Base-by-base conservation (phyloP, 345 rosid species). In the Brassica cretica region DNA sequence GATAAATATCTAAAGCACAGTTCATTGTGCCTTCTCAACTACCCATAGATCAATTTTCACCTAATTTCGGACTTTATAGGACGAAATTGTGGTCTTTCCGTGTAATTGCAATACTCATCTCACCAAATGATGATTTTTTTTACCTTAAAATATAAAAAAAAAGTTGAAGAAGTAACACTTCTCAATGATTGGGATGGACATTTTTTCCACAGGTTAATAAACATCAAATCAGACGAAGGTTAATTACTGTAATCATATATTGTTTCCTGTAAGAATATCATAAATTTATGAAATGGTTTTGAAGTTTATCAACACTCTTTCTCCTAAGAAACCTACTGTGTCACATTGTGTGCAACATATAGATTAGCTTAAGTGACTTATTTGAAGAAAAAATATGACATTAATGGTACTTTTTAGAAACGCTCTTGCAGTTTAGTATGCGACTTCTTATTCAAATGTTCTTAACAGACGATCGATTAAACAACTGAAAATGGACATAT, bases 51-150 rank as follows among this genome's bases (percentile, higher is more conserved):
- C 73, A 53, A 19, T 6, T 66, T 72, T 59, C 77, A 78, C 81
- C 77, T 78, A 78, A 72, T 59, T 30, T 44, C 59, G 68, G 76
- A 72, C 77, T 78, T 78, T 72, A 30, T 15, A 71, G 76, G 76
- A 72, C 51, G 66, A 16, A 5, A 41, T 30, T 53, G 19, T 33
- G 64, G 27, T 21, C 18, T 70, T 60, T 37, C 37, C 51, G 53
- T 44, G 74, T 69, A 46, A 49, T 10, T 14, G 55, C 70, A 63
- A 51, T 63, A 62, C 44, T 49, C 61, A 25, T 60, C 41, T 75
- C 49, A 58, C 73, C 49, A 14, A 64, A 73, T 49, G 70, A 32
- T 49, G 32, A 4, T 32, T 11, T 27, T 11, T 0, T 58, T 59
- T 53, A 55, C 55, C n/a, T 15, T 24, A 18, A 66, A 53, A 59